Evolutionary conservation across 306 rosid species (phyloP).

Genomic region (Lablab purpureus): DNA sequence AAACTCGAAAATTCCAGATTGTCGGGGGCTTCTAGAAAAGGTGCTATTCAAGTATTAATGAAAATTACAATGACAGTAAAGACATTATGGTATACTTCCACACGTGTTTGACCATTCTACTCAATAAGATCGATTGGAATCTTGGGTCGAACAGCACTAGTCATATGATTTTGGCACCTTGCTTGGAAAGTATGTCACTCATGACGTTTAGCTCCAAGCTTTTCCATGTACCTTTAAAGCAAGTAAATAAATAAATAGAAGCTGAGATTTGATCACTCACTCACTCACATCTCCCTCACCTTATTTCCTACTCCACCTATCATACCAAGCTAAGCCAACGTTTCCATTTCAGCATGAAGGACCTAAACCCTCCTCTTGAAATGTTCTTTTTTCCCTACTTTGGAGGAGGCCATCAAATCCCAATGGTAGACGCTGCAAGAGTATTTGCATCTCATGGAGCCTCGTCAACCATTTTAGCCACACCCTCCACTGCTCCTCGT

Average conservation of each 20-base stretch:
- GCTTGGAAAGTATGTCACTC: conserved; percentile 23
- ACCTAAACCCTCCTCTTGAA: conserved; percentile 19
- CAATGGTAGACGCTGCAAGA: conserved; percentile 77
- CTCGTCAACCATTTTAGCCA: conserved; percentile 59
- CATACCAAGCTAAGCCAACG: not conserved
- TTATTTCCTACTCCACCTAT: not conserved
- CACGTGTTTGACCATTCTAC: not conserved
- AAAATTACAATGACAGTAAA: no score
- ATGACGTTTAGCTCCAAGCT: conserved; percentile 34
- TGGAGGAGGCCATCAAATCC: conserved; percentile 71
- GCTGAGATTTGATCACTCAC: not conserved
- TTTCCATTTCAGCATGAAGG: conserved; percentile 30
- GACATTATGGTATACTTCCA: not conserved
- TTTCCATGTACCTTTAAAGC: not conserved
- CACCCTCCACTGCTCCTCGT: conserved; percentile 48
- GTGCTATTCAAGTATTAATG: no score
- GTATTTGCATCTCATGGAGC: conserved; percentile 67
- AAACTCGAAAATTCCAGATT: no score
- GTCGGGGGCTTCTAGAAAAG: no score
- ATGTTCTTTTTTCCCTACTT: conserved; percentile 57
- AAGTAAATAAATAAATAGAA: not conserved
- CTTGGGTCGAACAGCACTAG: not conserved
- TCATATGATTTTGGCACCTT: not conserved
- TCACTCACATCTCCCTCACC: not conserved
- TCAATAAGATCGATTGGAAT: not conserved